phyloP scores from a whole-genome alignment of 371 early-diverging fungal species.

The Mucor plumbeus region DNA sequence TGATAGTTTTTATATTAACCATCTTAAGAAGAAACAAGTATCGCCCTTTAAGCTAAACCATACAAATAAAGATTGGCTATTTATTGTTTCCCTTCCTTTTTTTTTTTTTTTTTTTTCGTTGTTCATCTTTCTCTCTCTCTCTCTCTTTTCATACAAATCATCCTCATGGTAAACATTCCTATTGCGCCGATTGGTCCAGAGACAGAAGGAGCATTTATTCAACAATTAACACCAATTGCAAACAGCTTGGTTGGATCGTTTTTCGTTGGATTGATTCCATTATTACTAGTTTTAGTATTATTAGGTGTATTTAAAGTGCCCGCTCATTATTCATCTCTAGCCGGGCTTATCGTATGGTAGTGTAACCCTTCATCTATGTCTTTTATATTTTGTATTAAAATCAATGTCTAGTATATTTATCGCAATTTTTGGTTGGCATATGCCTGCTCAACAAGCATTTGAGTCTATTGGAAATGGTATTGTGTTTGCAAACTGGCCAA shows the following conservation, averaged over 20 bases:
- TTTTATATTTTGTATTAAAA: background rate
- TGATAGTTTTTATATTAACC: background rate
- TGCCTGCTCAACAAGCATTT: conserved; percentile 57
- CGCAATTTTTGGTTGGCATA: conserved; percentile 59
- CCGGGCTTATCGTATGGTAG: conserved; percentile 48
- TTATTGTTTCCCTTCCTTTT: background rate
- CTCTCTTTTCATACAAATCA: background rate
- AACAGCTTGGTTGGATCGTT: conserved; percentile 46
- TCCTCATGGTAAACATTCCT: conserved; percentile 39
- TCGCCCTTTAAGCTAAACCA: background rate
- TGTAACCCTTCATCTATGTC: background rate
- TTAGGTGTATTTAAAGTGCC: conserved; percentile 44
- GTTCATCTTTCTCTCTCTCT: background rate
- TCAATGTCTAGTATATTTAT: conserved; percentile 47
- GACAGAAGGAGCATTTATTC: conserved; percentile 44
- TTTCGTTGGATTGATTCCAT: conserved; percentile 51
- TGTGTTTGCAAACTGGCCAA: conserved; percentile 58
- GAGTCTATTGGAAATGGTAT: conserved; percentile 49
- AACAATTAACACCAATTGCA: conserved; percentile 47
- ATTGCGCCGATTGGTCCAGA: conserved; percentile 29
- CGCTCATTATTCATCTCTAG: conserved; percentile 41
- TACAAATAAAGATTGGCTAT: background rate
- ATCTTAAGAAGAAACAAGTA: background rate
- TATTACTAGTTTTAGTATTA: conserved; percentile 41
- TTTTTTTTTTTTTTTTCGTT: conserved; percentile 1